Conservation (phyloP, 371 early-diverging fungal genomes). For the Haplosporangium sp. region DNA sequence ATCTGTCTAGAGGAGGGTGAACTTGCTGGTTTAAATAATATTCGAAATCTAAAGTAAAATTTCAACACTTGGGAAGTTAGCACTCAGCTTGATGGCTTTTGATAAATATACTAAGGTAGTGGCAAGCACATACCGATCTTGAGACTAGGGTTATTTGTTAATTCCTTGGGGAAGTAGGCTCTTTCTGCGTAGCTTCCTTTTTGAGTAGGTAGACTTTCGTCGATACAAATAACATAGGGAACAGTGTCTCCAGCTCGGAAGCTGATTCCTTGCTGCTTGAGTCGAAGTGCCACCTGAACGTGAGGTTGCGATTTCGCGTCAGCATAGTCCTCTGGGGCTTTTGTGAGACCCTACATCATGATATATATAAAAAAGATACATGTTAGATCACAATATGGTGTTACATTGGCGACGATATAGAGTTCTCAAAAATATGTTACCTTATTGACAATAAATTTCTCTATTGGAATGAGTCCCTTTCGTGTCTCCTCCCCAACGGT, state of each 20-base stretch:
- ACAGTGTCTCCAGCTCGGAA: constrained; percentile 94
- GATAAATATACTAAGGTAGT: background rate
- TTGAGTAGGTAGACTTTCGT: constrained; percentile 58
- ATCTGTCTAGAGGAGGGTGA: constrained; percentile 93
- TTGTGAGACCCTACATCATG: constrained; percentile 80
- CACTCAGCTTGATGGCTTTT: background rate
- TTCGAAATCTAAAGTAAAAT: constrained; percentile 78
- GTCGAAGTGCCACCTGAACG: constrained; percentile 94
- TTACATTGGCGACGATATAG: background rate
- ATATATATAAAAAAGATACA: background rate
- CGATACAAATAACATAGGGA: constrained; percentile 95
- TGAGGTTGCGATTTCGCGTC: constrained; percentile 95
- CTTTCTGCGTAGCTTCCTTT: constrained; percentile 75
- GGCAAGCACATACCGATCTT: constrained; percentile 63
- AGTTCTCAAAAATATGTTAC: constrained; percentile 47
- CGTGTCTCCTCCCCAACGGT: constrained; percentile 82
- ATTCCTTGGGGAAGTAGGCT: constrained; percentile 93
- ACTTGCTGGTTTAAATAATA: constrained; percentile 99
- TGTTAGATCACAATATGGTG: background rate
- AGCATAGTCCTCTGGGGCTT: constrained; percentile 93
- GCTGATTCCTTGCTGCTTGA: constrained; percentile 78
- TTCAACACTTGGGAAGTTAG: background rate
- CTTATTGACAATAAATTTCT: constrained; percentile 96
- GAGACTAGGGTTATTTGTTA: constrained; percentile 61
- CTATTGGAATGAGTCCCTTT: constrained; percentile 75